phyloP scores from a whole-genome alignment of 1,284 basidiomycete genomes.

The Sanghuangporus baumii region DNA sequence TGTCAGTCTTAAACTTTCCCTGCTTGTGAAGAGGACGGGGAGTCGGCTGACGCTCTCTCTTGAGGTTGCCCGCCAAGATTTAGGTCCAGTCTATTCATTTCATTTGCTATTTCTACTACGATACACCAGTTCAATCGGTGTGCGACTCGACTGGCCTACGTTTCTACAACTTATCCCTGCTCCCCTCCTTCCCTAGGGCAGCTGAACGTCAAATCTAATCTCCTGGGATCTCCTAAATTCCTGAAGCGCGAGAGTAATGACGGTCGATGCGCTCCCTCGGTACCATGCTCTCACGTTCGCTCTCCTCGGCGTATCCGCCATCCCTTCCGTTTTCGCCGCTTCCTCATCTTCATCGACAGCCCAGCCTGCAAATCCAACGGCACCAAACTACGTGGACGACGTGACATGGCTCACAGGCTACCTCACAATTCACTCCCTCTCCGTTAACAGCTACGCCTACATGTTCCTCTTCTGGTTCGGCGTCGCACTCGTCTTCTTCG shows the following conservation, averaged over 20 bases:
- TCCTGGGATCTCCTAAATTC: background rate
- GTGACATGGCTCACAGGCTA: slow-evolving; percentile 53
- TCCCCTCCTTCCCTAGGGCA: background rate
- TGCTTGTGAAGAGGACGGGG: background rate
- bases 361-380: slow-evolving; percentile 36
- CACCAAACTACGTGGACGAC: slow-evolving; percentile 39
- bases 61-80: background rate
- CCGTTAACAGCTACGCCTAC: slow-evolving; percentile 47
- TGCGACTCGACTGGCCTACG: background rate
- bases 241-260: background rate
- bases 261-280: background rate
- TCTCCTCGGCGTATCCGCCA: background rate
- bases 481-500: slow-evolving; percentile 36
- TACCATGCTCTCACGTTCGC: background rate
- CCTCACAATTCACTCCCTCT: slow-evolving; percentile 47
- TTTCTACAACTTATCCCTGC: background rate
- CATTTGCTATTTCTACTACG: background rate
- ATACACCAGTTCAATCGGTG: background rate
- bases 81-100: background rate
- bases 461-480: slow-evolving; percentile 50
- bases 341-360: slow-evolving; percentile 18
- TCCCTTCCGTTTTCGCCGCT: background rate
- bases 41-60: background rate
- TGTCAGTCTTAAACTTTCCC: too few species aligned
- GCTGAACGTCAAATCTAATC: too few species aligned